These are phyloP conservation scores for Parasarocladium wereldwijsianum DNA, from an alignment of 2,329 filamentous ascomycete genomes.

Conservation along the genomic window DNA sequence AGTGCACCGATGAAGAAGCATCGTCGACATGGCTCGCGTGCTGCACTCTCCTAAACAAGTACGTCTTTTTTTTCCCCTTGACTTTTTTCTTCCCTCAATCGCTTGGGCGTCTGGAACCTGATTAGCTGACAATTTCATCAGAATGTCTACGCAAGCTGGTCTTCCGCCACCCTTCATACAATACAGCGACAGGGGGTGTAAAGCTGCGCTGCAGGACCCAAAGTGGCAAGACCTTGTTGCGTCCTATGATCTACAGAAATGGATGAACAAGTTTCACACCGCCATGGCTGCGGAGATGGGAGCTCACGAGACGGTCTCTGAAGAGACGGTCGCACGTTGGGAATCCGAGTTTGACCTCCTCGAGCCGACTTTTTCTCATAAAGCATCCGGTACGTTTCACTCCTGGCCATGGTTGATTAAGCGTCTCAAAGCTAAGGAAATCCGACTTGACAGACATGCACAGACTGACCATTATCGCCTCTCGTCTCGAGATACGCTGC, in stretches of 20 bases:
- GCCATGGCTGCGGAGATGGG: slow-evolving; percentile 32
- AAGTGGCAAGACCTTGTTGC: slow-evolving; percentile 27
- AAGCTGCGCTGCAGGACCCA: slow-evolving; percentile 20
- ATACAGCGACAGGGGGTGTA: slow-evolving; percentile 29
- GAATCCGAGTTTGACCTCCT: slow-evolving; percentile 38
- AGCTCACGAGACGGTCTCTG: slow-evolving; percentile 28
- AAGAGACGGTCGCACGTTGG: slow-evolving; percentile 30
- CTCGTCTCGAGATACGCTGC: slow-evolving; percentile 39
- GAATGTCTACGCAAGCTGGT: slow-evolving; percentile 27
- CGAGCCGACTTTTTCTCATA: slow-evolving; percentile 27
- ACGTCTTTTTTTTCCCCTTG: slow-evolving; percentile 2
- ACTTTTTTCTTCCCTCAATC: background rate
- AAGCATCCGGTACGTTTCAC: slow-evolving; percentile 31
- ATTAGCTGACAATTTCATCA: slow-evolving; percentile 10
- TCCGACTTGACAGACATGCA: slow-evolving; percentile 23
- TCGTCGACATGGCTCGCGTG: slow-evolving; percentile 37
- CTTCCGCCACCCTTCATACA: slow-evolving; percentile 34
- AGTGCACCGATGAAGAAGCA: slow-evolving; percentile 35
- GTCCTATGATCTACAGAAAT: slow-evolving; percentile 33
- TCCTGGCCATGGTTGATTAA: background rate
- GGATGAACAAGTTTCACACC: slow-evolving; percentile 31
- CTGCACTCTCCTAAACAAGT: slow-evolving; percentile 37
- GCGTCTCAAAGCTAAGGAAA: background rate
- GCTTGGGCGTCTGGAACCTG: no score
- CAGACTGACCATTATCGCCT: slow-evolving; percentile 31